Percentiles rank a stretch among this genome's conserved stretches.
Evolutionary conservation across 495 filamentous ascomycete genomes (phyloP).

Genomic region (Coniosporium apollinis): DNA sequence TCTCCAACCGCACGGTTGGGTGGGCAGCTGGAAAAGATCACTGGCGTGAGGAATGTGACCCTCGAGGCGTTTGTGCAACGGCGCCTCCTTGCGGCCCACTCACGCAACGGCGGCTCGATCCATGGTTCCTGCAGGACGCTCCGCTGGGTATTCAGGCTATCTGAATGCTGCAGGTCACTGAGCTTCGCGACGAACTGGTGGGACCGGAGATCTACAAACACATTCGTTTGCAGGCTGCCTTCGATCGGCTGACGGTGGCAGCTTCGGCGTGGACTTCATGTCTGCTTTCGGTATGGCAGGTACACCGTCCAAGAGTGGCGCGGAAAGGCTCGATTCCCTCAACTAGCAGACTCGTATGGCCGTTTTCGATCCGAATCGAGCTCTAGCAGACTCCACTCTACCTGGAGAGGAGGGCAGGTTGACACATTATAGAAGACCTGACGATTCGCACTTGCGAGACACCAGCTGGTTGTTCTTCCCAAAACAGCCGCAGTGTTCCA

Average conservation of each 20-base stretch:
- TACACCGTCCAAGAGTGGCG: constrained; percentile 6
- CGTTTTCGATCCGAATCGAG: constrained; percentile 10
- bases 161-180: constrained; percentile 9
- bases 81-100: constrained; percentile 2
- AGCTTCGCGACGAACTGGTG: constrained; percentile 3
- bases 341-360: constrained; percentile 5
- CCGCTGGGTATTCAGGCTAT: constrained; percentile 4
- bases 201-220: constrained; percentile 2
- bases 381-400: constrained; percentile 6
- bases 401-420: constrained; percentile 1
- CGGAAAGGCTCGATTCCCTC: background rate
- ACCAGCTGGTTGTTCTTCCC: constrained; percentile 4
- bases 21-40: constrained; percentile 1
- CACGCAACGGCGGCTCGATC: background rate
- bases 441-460: constrained; percentile 1
- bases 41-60: constrained; percentile 12
- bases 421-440: constrained; percentile 2
- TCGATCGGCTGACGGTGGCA: constrained; percentile 6
- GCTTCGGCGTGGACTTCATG: background rate
- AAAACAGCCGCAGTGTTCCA: constrained; percentile 11
- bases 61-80: constrained; percentile 9
- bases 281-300: constrained; percentile 4
- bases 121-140: constrained; percentile 2
- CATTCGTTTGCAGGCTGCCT: background rate
- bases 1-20: background rate